Evolutionary conservation across 805 yeast genomes (phyloP), one percentile per base, ranked within the genome.

Genomic region (Pichia deserticola): DNA sequence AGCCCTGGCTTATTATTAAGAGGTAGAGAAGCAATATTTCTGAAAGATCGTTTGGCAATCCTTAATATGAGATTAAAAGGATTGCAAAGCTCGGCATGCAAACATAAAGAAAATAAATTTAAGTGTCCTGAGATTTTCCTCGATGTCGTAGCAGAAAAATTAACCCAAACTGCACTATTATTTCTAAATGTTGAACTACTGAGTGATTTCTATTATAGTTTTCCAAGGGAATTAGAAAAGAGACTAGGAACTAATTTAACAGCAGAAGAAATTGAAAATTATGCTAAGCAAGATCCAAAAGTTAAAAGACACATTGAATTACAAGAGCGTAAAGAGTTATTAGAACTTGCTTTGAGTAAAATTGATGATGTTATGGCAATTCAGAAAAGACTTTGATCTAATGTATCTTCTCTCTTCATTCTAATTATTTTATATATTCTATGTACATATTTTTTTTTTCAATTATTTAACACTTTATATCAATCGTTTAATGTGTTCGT

Each of bases 241-340:
- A 81, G 81, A 55, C 76, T 93, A 49, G 82, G 83, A 44, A 72
- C 74, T 52, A 74, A 75, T 40, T 70, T 93, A 60, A 72, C 79
- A 8, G 75, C 76, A 45, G 95, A 88, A 48, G 95, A 90, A 61
- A 76, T 93, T 45, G 97, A 90, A 60, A 69, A 69, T 52, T 88
- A 92, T 69, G 99, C 99, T 0, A 88, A 89, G 58, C 97, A 93
- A 67, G 97, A 93, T 67, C 93, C 96, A 25, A 86, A 83, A 67
- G 80, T 95, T 50, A 85, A 85, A 63, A 78, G 84, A 58, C 99
- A 93, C 61, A 86, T 93, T 57, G 97, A 92, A 61, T 69, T 95
- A 54, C 99, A 93, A 65, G 92, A 89, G 66, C 79, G 97, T 44
- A 93, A 92, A 64, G 96, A 89, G 59, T 69, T 89, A 49, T 74